Base-by-base conservation (phyloP, 2,329 filamentous ascomycete genomes). In the Aspergillus melleus region DNA sequence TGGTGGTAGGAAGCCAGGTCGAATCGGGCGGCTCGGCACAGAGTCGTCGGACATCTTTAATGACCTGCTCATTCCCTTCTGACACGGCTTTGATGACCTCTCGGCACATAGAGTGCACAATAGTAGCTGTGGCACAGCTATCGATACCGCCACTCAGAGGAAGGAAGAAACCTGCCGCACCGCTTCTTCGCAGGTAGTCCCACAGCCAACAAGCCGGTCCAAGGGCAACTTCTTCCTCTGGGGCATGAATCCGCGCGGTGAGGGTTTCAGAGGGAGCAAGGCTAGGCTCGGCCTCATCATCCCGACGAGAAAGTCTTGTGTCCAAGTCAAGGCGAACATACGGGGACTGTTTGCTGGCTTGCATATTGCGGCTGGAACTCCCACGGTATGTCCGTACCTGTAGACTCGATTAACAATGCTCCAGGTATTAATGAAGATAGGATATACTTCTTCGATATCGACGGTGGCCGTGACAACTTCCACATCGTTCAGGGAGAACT, bases 191-290 rank as follows among this genome's bases (percentile, higher is more conserved):
- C 24, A 78, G 72, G 42, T 78, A 78, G 52, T 78, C 74, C 76
- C 76, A 91, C 1, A 91, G 74, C 80, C 84, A 91, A 66, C 84
- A 87, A 4, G 86, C 88, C 1, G 86, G 83, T 0, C 85, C 85
- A 1, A 87, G 74, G 1, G 85, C 85, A 60, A 91, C 90, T 69
- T 89, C 87, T 67, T 90, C 86, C 66, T 89, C 87, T 0, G 87
- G 86, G 0, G 77, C 74, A 66, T 89, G 84, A 61, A 85, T 85
- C n/a, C 78, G 77, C 2, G 84, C 77, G 46, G 80, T 63, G 5
- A 82, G 78, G 0, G 78, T 66, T 14, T 74, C 70, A 0, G 82
- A 81, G 0, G 83, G 80, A 9, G 71, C 71, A 19, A 84, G 68
- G 2, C 76, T 65, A 5, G 77, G 76, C 44, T 86, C 79, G 19